Conservation (phyloP, 805 yeast species). For the Hyphopichia homilentoma region DNA sequence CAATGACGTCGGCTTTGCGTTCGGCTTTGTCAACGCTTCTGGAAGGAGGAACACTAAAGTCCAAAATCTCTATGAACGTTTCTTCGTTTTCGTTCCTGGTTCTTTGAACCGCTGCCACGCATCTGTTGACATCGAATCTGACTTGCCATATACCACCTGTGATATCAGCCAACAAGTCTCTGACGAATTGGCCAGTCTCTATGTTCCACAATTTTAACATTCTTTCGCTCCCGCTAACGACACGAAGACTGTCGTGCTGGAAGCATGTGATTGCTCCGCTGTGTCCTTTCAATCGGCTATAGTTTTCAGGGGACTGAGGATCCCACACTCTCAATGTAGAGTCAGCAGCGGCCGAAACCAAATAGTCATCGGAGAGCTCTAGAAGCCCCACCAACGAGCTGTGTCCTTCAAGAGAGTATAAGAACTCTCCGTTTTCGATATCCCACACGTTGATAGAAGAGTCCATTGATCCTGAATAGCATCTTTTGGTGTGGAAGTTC, state of each 20-base stretch:
- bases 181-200: conserved; percentile 67
- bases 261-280: conserved; percentile 89
- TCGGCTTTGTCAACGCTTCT: conserved; percentile 2
- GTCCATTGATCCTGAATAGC: conserved; percentile 91
- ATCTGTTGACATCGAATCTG: conserved; percentile 72
- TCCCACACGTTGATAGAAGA: conserved; percentile 89
- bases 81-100: conserved; percentile 46
- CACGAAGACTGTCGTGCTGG: conserved; percentile 77
- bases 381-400: conserved; percentile 85
- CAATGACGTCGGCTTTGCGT: conserved; percentile 3
- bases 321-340: conserved; percentile 91
- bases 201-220: conserved; percentile 88
- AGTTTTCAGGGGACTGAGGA: conserved; percentile 67
- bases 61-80: conserved; percentile 81
- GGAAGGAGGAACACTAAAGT: conserved; percentile 52
- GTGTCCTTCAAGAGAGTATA: conserved; percentile 79
- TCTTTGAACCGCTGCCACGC: conserved; percentile 87
- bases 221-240: conserved; percentile 86
- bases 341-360: conserved; percentile 96
- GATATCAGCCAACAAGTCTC: conserved; percentile 69
- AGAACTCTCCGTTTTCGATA: conserved; percentile 65
- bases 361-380: conserved; percentile 66
- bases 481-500: conserved; percentile 70
- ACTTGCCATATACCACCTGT: conserved; percentile 95
- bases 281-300: conserved; percentile 74